These are phyloP conservation scores for Peniophora sp. DNA, from an alignment of 1,284 basidiomycete species.

Conservation along the genomic window DNA sequence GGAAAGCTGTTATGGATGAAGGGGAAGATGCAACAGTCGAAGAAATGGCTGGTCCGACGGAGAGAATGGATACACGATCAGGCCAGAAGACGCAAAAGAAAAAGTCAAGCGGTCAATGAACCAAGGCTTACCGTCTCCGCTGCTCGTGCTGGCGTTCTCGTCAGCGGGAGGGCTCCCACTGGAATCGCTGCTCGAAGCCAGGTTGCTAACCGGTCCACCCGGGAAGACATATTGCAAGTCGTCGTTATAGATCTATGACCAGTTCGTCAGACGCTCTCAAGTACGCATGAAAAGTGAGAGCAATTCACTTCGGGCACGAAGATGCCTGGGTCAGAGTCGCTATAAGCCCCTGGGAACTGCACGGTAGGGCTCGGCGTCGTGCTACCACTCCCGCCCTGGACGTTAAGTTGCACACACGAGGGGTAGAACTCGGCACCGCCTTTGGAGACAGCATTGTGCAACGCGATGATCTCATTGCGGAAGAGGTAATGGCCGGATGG, in stretches of 20 bases:
- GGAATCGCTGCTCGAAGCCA: background rate
- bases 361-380: constrained; percentile 45
- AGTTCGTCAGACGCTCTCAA: background rate
- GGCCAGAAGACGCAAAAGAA: too few species aligned
- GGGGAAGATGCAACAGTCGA: too few species aligned
- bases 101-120: too few species aligned
- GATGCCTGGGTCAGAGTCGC: constrained; percentile 53
- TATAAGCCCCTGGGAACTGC: constrained; percentile 57
- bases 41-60: too few species aligned
- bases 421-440: constrained; percentile 70
- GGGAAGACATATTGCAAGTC: background rate
- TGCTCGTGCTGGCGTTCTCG: too few species aligned
- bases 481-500: constrained; percentile 60
- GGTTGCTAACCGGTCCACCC: background rate
- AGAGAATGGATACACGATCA: too few species aligned
- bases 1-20: too few species aligned
- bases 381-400: constrained; percentile 39
- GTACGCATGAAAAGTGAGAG: background rate
- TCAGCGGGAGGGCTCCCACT: too few species aligned
- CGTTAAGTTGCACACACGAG: constrained; percentile 51
- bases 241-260: background rate
- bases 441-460: constrained; percentile 42
- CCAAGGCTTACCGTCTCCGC: too few species aligned
- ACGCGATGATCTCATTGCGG: constrained; percentile 65
- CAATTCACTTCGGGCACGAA: constrained; percentile 37